Percentiles rank a stretch among this genome's conserved stretches.
These are phyloP conservation scores for Podaxis sp. DNA, from an alignment of 768 basidiomycete species.

Conservation along the genomic window DNA sequence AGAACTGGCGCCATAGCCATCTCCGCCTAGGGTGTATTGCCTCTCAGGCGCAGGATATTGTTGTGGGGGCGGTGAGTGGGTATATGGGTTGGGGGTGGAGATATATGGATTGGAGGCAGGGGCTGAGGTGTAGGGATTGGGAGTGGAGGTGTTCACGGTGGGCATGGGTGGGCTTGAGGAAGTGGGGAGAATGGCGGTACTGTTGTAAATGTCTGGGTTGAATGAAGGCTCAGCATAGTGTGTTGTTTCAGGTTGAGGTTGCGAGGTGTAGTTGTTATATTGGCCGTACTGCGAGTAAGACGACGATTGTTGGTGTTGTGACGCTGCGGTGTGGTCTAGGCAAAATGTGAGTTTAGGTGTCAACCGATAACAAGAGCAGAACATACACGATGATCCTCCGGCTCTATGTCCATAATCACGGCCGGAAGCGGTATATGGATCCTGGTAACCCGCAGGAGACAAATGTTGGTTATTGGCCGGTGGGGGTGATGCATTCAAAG, in stretches of 20 bases:
- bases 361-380: not conserved
- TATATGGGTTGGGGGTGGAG: constrained; percentile 26
- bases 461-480: constrained; percentile 31
- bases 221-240: constrained; percentile 28
- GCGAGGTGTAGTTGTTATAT: constrained; percentile 33
- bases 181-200: constrained; percentile 17
- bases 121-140: constrained; percentile 10
- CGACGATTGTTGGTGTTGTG: constrained; percentile 50
- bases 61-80: constrained; percentile 24
- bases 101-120: not conserved
- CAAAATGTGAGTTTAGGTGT: constrained; percentile 10
- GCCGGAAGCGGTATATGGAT: constrained; percentile 30
- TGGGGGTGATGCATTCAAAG: constrained; percentile 16
- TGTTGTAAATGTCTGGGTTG: constrained; percentile 40
- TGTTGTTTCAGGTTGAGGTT: constrained; percentile 25
- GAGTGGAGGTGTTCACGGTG: constrained; percentile 19
- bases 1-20: constrained; percentile 50
- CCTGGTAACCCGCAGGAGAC: constrained; percentile 33
- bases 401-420: constrained; percentile 53
- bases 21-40: constrained; percentile 58
- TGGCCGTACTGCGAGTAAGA: constrained; percentile 53
- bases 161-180: constrained; percentile 18
- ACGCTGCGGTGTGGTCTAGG: constrained; percentile 55
- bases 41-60: constrained; percentile 37
- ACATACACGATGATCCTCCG: constrained; percentile 57